Evolutionary conservation across 257 asterid species (phyloP).

Genomic region (Orobanche coerulescens): DNA sequence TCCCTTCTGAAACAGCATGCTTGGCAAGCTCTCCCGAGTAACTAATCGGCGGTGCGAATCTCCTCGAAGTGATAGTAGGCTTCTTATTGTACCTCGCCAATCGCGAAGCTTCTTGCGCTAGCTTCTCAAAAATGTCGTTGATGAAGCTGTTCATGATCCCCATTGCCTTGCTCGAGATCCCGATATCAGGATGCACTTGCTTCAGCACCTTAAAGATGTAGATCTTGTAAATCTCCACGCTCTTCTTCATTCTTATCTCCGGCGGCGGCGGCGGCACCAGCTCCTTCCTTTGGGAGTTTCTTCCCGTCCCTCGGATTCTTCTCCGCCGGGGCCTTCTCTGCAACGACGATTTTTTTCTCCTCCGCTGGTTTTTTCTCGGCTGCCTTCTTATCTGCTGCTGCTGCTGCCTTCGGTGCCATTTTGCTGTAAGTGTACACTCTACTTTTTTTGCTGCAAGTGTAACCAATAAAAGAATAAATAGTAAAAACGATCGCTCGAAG

Average conservation of each 20-base stretch:
- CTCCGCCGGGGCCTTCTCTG: conserved; percentile 40
- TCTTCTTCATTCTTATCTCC: conserved; percentile 48
- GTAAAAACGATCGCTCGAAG: no score
- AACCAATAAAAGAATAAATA: no score
- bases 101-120: conserved; percentile 31
- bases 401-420: conserved; percentile 56
- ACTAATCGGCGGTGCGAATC: conserved; percentile 25
- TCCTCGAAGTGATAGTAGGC: conserved; percentile 26
- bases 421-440: neutral
- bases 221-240: conserved; percentile 57
- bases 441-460: neutral
- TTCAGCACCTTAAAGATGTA: conserved; percentile 64
- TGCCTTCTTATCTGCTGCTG: conserved; percentile 36
- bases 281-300: conserved; percentile 53
- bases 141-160: conserved; percentile 51
- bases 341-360: conserved; percentile 18
- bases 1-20: conserved; percentile 28
- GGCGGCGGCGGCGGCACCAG: no score
- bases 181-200: conserved; percentile 60
- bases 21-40: conserved; percentile 24
- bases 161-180: conserved; percentile 63
- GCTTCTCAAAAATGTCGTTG: conserved; percentile 44
- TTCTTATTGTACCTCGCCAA: conserved; percentile 30
- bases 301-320: conserved; percentile 53
- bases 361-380: conserved; percentile 22